A percentile compares a stretch with the other conserved stretches of the same genome.
Evolutionary conservation across 371 early-diverging fungal genomes (phyloP).

Genomic region (Mucor lusitanicus): DNA sequence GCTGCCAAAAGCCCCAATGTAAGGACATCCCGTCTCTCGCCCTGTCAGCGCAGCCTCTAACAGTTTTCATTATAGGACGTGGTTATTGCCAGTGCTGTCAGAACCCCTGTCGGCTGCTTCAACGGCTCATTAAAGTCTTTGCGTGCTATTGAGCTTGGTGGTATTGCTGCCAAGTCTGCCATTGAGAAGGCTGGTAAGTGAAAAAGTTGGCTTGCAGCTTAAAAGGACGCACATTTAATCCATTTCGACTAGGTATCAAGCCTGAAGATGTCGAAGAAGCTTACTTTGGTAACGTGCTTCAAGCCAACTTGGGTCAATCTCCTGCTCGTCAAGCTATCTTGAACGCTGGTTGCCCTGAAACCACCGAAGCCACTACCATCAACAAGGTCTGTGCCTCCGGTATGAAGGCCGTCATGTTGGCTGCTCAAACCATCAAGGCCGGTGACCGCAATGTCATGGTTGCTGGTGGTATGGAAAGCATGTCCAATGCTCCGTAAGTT

Average conservation of each 20-base stretch:
- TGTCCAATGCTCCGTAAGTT: constrained; percentile 89
- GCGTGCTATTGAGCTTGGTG: constrained; percentile 69
- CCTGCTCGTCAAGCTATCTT: constrained; percentile 86
- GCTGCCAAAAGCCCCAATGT: constrained; percentile 39
- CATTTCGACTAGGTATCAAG: constrained; percentile 45
- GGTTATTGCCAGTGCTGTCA: constrained; percentile 56
- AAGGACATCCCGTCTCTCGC: constrained; percentile 7
- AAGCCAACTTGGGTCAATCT: constrained; percentile 81
- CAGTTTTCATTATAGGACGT: constrained; percentile 42
- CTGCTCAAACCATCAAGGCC: constrained; percentile 66
- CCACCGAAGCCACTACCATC: constrained; percentile 85
- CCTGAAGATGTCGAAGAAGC: constrained; percentile 84
- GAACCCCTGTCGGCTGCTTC: constrained; percentile 82
- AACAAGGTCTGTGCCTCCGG: constrained; percentile 97
- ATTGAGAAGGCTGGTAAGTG: constrained; percentile 13
- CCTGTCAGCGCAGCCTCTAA: not conserved
- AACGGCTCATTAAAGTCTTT: constrained; percentile 68
- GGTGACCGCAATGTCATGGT: constrained; percentile 70
- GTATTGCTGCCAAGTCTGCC: constrained; percentile 52
- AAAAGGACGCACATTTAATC: not conserved
- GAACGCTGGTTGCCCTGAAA: constrained; percentile 73
- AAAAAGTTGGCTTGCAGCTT: not conserved
- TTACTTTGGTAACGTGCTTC: constrained; percentile 89
- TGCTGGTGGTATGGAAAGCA: constrained; percentile 96
- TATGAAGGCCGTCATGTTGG: constrained; percentile 85